Percentiles rank a stretch among this genome's conserved stretches.
Conservation (phyloP, 1,139 yeast species). For the Chernovozyma aurita region DNA sequence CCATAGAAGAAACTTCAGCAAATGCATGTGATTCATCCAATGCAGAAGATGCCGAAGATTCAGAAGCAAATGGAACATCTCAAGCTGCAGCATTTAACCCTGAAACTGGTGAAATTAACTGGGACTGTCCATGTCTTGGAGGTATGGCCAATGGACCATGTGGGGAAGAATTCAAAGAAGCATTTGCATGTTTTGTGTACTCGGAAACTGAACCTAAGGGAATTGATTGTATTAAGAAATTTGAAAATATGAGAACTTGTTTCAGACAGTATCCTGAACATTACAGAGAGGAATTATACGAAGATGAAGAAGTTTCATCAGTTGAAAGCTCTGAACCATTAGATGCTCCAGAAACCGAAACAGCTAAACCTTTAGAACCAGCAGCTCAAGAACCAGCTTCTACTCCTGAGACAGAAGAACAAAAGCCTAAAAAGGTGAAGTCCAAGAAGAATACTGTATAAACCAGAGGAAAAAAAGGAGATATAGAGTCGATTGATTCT, state of each 20-base stretch:
- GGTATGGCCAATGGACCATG: constrained; percentile 99
- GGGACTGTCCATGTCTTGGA: constrained; percentile 99
- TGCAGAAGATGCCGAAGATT: constrained; percentile 13
- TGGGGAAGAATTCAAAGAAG: constrained; percentile 95
- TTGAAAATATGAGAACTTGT: constrained; percentile 90
- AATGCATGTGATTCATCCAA: constrained; percentile 2
- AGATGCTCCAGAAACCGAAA: constrained; percentile 5
- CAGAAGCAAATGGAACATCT: constrained; percentile 16
- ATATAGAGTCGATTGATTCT: no score
- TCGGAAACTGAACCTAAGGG: constrained; percentile 97
- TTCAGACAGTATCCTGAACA: constrained; percentile 92
- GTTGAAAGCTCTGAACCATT: constrained; percentile 7
- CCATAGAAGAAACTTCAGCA: constrained; percentile 6
- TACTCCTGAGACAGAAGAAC: background rate
- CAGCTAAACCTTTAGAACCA: constrained; percentile 6
- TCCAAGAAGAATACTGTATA: background rate
- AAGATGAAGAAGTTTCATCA: constrained; percentile 42
- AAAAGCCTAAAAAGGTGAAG: no score
- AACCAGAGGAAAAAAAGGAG: no score
- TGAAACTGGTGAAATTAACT: constrained; percentile 97
- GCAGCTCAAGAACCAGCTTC: constrained; percentile 1
- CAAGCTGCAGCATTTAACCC: constrained; percentile 82
- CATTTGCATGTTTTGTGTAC: constrained; percentile 93
- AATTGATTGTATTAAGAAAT: constrained; percentile 90
- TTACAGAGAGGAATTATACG: constrained; percentile 86